Conservation (phyloP, 2,329 filamentous ascomycete genomes). For the Pseudocercospora vitis region DNA sequence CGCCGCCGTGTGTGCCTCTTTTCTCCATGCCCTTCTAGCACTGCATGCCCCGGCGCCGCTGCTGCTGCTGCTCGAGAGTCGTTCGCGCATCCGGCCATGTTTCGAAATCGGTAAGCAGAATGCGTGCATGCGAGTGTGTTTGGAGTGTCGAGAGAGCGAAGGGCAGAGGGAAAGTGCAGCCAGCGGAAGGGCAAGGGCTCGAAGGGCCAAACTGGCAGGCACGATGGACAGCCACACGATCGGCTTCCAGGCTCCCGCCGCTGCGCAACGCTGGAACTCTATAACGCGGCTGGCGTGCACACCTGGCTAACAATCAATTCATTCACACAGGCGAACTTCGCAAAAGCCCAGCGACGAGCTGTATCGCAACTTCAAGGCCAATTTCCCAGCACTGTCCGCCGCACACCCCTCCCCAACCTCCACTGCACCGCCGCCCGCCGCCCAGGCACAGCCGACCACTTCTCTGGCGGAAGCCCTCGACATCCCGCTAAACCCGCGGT, state of each 20-base stretch:
- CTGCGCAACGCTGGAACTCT: conserved; percentile 29
- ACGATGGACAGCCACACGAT: conserved; percentile 14
- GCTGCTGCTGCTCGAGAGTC: conserved; percentile 14
- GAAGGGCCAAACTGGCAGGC: too few species aligned
- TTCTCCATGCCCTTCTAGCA: conserved; percentile 22
- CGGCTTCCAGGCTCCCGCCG: conserved; percentile 17
- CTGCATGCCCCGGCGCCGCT: conserved; percentile 20
- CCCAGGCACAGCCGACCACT: conserved; percentile 42
- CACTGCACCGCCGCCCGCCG: conserved; percentile 50
- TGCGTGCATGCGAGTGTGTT: background rate
- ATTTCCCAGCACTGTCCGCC: conserved; percentile 70
- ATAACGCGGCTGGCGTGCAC: conserved; percentile 11
- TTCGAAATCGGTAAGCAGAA: conserved; percentile 48
- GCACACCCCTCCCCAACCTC: conserved; percentile 30
- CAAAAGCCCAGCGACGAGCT: conserved; percentile 86
- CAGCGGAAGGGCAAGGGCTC: too few species aligned
- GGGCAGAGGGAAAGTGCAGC: too few species aligned
- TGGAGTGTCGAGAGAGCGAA: too few species aligned
- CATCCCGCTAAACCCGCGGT: conserved; percentile 47
- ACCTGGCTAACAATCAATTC: conserved; percentile 21
- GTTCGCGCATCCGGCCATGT: conserved; percentile 40
- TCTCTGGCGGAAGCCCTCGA: conserved; percentile 49
- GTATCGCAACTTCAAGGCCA: conserved; percentile 78
- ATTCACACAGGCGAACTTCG: conserved; percentile 53
- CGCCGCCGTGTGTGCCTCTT: conserved; percentile 7